A percentile compares a stretch with the other conserved stretches of the same genome.
Evolutionary conservation across 257 asterid genomes (phyloP).

Genomic region (Scutellaria minor): DNA sequence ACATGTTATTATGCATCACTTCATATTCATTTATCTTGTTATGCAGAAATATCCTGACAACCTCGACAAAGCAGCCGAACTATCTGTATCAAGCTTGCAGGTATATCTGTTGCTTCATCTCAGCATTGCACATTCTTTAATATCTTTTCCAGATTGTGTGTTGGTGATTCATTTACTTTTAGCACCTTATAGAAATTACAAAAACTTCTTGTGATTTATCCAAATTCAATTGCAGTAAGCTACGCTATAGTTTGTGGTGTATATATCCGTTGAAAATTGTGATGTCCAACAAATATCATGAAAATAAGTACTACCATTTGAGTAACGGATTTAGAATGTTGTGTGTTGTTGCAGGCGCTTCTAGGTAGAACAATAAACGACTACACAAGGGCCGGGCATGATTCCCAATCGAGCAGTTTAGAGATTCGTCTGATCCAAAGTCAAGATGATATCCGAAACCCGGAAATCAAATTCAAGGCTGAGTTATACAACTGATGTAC

Average conservation of each 20-base stretch:
- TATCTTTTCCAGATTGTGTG: background rate
- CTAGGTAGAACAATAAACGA: conserved; percentile 74
- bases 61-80: conserved; percentile 91
- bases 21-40: conserved; percentile 35
- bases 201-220: no score
- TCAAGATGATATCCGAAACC: conserved; percentile 87
- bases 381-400: conserved; percentile 77
- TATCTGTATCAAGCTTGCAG: conserved; percentile 98
- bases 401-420: conserved; percentile 83
- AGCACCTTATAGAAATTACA: no score
- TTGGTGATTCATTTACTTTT: conserved; percentile 1
- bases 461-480: conserved; percentile 82
- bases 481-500: conserved; percentile 54
- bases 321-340: background rate
- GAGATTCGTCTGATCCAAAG: conserved; percentile 95
- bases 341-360: conserved; percentile 66
- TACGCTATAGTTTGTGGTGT: no score
- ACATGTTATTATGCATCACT: conserved; percentile 18
- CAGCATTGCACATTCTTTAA: background rate
- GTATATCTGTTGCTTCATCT: conserved; percentile 41
- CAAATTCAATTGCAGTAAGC: no score
- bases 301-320: no score
- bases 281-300: no score
- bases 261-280: no score
- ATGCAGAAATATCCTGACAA: conserved; percentile 85